A percentile compares a stretch with the other conserved stretches of the same genome.
Evolutionary conservation across 1,139 yeast genomes (phyloP).

Genomic region (Magnusiomyces fungicola): DNA sequence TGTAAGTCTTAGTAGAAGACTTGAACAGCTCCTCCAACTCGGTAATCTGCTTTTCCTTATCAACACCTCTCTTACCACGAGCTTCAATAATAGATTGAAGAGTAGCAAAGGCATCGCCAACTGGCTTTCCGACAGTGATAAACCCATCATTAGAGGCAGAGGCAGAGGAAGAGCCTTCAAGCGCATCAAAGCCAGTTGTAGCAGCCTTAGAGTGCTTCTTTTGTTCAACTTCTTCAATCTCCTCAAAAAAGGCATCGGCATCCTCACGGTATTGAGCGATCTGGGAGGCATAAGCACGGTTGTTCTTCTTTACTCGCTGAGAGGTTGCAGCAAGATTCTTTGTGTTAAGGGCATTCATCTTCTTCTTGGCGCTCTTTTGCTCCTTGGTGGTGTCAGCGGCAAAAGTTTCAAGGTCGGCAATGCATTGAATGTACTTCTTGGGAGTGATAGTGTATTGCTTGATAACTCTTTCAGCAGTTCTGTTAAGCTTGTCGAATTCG

Average conservation of each 20-base stretch:
- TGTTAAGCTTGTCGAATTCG: constrained; percentile 74
- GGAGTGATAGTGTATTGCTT: constrained; percentile 73
- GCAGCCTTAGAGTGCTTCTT: constrained; percentile 6
- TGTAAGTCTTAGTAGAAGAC: constrained; percentile 54
- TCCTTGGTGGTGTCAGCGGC: constrained; percentile 50
- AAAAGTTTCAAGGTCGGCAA: constrained; percentile 68
- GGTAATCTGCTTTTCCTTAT: constrained; percentile 69
- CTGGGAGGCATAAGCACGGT: constrained; percentile 56
- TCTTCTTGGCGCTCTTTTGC: constrained; percentile 55
- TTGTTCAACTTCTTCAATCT: constrained; percentile 40
- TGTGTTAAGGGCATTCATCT: constrained; percentile 74
- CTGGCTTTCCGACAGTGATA: constrained; percentile 38
- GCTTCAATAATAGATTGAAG: constrained; percentile 73
- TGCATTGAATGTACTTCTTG: constrained; percentile 56
- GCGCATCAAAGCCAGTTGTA: constrained; percentile 9
- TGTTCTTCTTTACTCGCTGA: constrained; percentile 81
- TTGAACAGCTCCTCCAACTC: constrained; percentile 58
- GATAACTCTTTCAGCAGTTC: constrained; percentile 56
- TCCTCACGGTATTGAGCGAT: constrained; percentile 55
- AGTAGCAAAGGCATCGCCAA: constrained; percentile 49
- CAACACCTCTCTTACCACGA: constrained; percentile 94
- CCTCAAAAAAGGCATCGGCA: constrained; percentile 62
- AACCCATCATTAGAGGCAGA: constrained; percentile 31
- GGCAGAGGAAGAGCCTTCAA: constrained; percentile 11
- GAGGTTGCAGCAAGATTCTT: constrained; percentile 82